These are phyloP conservation scores for Halophytophthora polymorphica DNA, from an alignment of 352 stramenopile genomes.

Conservation along the genomic window DNA sequence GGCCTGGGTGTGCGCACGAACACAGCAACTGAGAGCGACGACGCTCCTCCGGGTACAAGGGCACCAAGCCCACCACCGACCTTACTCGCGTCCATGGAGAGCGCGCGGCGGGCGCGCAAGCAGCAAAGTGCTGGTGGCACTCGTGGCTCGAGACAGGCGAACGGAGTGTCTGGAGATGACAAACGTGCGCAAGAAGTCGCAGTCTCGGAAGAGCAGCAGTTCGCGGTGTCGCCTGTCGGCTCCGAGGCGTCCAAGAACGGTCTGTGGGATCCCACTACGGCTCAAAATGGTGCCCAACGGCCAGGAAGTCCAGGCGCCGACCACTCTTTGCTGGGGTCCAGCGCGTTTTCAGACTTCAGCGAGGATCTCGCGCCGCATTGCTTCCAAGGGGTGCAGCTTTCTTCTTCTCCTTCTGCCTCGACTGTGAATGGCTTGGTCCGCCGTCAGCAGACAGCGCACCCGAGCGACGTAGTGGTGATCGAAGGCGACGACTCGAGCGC, in stretches of 20 bases:
- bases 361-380: constrained; percentile 25
- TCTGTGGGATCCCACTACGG: no score
- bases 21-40: background rate
- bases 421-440: constrained; percentile 2
- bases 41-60: background rate
- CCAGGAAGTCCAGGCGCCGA: background rate
- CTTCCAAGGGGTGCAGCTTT: constrained; percentile 7
- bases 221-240: no score
- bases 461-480: constrained; percentile 1
- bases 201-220: background rate
- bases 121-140: constrained; percentile 1
- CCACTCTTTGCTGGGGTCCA: constrained; percentile 5
- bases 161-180: background rate
- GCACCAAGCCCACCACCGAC: constrained; percentile 15
- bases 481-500: constrained; percentile 5
- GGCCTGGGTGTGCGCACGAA: constrained; percentile 3
- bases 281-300: no score
- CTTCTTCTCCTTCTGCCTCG: background rate
- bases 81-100: constrained; percentile 25
- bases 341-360: constrained; percentile 25
- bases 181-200: background rate
- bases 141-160: background rate
- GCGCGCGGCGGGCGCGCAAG: constrained; percentile 18
- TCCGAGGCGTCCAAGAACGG: no score
- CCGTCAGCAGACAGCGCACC: constrained; percentile 1